phyloP scores from a whole-genome alignment of 2,329 filamentous ascomycete species.

The Fusarium phyllophilum region DNA sequence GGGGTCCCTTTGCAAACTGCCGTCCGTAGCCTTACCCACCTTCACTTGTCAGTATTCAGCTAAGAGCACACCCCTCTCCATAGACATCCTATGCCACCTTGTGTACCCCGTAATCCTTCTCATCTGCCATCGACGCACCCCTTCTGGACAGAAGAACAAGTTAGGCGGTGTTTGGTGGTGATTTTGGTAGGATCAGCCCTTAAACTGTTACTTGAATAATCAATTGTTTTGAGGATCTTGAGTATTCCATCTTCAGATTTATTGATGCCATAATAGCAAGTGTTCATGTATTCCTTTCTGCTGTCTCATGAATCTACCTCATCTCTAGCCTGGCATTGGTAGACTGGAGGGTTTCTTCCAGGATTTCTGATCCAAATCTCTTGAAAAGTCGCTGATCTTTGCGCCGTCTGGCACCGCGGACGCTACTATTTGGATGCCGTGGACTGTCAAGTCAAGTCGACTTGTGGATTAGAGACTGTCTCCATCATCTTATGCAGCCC shows the following conservation, averaged over 20 bases:
- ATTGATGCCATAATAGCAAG: not conserved
- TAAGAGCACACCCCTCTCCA: conserved; percentile 35
- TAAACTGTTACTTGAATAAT: conserved; percentile 29
- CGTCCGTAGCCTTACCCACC: conserved; percentile 47
- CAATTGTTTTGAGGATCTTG: not conserved
- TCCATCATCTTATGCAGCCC: conserved; percentile 49
- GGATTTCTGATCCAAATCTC: conserved; percentile 31
- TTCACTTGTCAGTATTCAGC: conserved; percentile 24
- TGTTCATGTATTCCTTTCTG: not conserved
- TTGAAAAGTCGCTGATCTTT: conserved; percentile 42
- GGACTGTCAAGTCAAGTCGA: conserved; percentile 46
- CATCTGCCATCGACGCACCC: conserved; percentile 36
- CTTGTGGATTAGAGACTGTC: conserved; percentile 40
- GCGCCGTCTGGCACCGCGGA: conserved; percentile 40
- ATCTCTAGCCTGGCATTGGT: not conserved
- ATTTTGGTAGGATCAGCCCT: conserved; percentile 29
- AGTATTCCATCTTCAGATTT: not conserved
- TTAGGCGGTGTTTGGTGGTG: not conserved
- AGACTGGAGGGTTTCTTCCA: conserved; percentile 21
- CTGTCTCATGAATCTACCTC: conserved; percentile 13
- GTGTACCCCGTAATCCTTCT: conserved; percentile 37
- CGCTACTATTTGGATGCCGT: conserved; percentile 45
- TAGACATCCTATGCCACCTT: conserved; percentile 10
- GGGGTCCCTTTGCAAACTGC: conserved; percentile 46
- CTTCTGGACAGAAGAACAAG: conserved; percentile 23